Percentiles rank a stretch among this genome's conserved stretches.
These are phyloP conservation scores for Hypoxylon crocopeplum DNA, from an alignment of 495 filamentous ascomycete genomes.

Conservation along the genomic window DNA sequence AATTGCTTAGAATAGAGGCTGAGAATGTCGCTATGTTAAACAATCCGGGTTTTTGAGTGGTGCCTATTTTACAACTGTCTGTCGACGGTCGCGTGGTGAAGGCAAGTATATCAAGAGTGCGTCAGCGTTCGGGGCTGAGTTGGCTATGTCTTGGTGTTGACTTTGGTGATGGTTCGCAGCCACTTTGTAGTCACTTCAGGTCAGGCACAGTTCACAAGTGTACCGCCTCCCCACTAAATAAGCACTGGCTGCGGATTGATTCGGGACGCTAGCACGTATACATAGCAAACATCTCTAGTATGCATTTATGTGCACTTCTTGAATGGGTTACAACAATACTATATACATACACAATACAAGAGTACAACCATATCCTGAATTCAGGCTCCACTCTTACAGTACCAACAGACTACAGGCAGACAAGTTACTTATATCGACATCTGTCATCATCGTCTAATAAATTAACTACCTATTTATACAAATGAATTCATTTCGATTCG, in stretches of 20 bases:
- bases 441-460: no score
- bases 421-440: no score
- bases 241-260: constrained; percentile 14
- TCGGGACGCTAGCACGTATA: constrained; percentile 4
- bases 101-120: constrained; percentile 6
- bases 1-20: background rate
- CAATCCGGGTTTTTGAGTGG: constrained; percentile 6
- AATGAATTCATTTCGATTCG: no score
- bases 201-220: constrained; percentile 8
- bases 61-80: background rate
- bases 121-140: constrained; percentile 34
- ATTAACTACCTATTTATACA: no score
- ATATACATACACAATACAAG: no score
- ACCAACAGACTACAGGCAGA: background rate
- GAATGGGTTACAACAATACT: no score
- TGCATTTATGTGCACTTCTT: no score
- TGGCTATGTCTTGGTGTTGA: constrained; percentile 7
- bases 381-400: background rate
- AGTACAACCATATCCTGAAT: no score
- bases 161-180: constrained; percentile 4
- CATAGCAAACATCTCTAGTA: constrained; percentile 9
- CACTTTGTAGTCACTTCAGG: background rate
- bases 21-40: constrained; percentile 2
- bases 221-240: constrained; percentile 32
- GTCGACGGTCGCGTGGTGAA: background rate